Evolutionary conservation across 352 stramenopile genomes (phyloP), one percentile per base, ranked within the genome.

Genomic region (Phytopythium sindhum): DNA sequence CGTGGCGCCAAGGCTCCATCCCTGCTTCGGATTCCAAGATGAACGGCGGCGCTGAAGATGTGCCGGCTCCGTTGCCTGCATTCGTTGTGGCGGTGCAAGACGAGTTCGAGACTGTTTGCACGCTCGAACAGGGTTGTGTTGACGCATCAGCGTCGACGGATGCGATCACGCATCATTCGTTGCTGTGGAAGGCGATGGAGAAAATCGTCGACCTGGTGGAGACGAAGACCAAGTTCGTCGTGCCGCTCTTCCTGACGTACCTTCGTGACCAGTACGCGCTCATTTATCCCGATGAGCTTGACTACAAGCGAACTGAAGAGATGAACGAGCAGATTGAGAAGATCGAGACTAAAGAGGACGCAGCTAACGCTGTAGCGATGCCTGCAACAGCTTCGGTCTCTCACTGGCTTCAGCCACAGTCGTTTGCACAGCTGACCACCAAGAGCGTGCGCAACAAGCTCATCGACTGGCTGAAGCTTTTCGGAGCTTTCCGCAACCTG

Each of bases 151-250:
- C 48, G 29, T 76, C 84, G 50, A 95, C 85, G 19, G 88, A 96
- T 60, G 63, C 73, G 29, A 69, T 67, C 12, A 96, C 80, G 15
- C 85, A 96, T 56, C 88, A 96, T 68, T 75, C 61, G 2, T 57
- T 96, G n/a, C 58, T 96, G 37, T 96, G 80, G 82, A 94, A 95
- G 62, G 77, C 76, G 0, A 74, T 96, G 26, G 70, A 80, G 54
- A 89, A 91, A 61, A 91, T 88, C 55, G 51, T 77, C 19, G 85
- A 95, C 28, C 66, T 89, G 7, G 76, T 92, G 11, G 87, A 96
- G 67, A 74, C 75, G 21, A 95, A 94, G 68, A 95, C 87, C 24
- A 95, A 88, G 54, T 93, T 95, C 52, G 69, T 96, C 57, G 86
- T 95, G 12, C 87, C 87, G 23, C 73, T 96, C n/a, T 95, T 96